Percentiles rank a stretch among this genome's conserved stretches.
Conservation (phyloP, 202 grass and related monocot genomes). For the Brachypodium distachyon region DNA sequence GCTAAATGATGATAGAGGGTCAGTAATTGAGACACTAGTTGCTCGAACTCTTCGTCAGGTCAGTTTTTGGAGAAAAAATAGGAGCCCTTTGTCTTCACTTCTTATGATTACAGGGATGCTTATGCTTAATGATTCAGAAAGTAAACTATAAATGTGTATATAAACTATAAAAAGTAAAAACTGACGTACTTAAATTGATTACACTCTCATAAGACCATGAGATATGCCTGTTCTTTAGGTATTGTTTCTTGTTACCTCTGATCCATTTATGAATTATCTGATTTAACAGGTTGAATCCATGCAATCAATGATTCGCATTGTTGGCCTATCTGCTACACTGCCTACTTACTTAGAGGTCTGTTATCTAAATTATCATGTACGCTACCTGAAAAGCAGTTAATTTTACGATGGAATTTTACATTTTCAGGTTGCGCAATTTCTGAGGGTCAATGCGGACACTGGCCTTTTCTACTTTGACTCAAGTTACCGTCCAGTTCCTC, state of each 20-base stretch:
- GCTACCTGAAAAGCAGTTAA: background rate
- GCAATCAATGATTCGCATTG: conserved; percentile 97
- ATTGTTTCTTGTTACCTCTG: conserved; percentile 9
- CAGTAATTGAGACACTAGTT: conserved; percentile 96
- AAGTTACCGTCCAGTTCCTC: conserved; percentile 90
- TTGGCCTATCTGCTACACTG: conserved; percentile 93
- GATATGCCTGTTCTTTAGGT: background rate
- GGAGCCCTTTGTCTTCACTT: background rate
- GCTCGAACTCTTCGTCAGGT: conserved; percentile 93
- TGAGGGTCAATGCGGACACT: conserved; percentile 76
- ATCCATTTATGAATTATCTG: conserved; percentile 19
- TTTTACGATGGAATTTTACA: conserved; percentile 12
- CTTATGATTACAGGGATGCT: background rate
- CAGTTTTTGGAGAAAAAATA: conserved; percentile 7
- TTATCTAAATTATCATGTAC: conserved; percentile 24
- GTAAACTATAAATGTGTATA: conserved; percentile 1
- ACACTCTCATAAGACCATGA: background rate
- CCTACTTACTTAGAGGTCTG: conserved; percentile 91
- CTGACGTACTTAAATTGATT: background rate
- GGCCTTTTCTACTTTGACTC: conserved; percentile 94
- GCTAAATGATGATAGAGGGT: conserved; percentile 96
- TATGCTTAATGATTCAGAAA: conserved; percentile 14
- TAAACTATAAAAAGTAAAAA: background rate
- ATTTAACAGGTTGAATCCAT: conserved; percentile 87
- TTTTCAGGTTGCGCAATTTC: conserved; percentile 94